Conservation (phyloP, 2,329 filamentous ascomycete species). For the Lachnellula arida region DNA sequence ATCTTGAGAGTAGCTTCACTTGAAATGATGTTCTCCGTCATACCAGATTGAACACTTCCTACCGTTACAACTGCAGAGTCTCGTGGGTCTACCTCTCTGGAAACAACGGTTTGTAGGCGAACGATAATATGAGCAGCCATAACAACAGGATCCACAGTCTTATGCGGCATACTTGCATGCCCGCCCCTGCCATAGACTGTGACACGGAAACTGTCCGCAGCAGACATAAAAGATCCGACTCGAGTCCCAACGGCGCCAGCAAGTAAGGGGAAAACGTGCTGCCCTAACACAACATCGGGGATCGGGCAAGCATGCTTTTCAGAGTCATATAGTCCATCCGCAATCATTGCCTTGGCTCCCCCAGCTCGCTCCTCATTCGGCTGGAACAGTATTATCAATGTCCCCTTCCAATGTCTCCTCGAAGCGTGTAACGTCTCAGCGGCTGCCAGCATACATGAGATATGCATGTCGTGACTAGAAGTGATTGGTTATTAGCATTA, state of each 20-base stretch:
- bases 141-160: conserved; percentile 43
- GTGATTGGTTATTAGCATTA: too few relatives aligned
- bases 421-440: conserved; percentile 43
- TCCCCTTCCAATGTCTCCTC: conserved; percentile 53
- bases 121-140: conserved; percentile 40
- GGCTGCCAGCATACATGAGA: conserved; percentile 52
- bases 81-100: conserved; percentile 34
- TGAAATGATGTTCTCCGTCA: conserved; percentile 42
- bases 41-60: conserved; percentile 39
- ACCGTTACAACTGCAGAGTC: conserved; percentile 43
- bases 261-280: conserved; percentile 45
- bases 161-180: conserved; percentile 39
- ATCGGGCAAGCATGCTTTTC: conserved; percentile 40
- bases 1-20: conserved; percentile 38
- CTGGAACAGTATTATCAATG: conserved; percentile 60
- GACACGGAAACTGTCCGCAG: conserved; percentile 35
- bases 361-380: conserved; percentile 60
- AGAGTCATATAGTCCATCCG: conserved; percentile 48
- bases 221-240: conserved; percentile 33
- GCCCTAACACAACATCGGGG: conserved; percentile 53
- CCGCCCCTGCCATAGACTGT: conserved; percentile 39
- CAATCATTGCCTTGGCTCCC: conserved; percentile 60
- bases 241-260: conserved; percentile 34
- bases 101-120: conserved; percentile 37
- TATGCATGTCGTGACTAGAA: conserved; percentile 55